Percentiles rank a stretch among this genome's conserved stretches.
Evolutionary conservation across 2,329 filamentous ascomycete species (phyloP).

Genomic region (Diaporthe sp.): DNA sequence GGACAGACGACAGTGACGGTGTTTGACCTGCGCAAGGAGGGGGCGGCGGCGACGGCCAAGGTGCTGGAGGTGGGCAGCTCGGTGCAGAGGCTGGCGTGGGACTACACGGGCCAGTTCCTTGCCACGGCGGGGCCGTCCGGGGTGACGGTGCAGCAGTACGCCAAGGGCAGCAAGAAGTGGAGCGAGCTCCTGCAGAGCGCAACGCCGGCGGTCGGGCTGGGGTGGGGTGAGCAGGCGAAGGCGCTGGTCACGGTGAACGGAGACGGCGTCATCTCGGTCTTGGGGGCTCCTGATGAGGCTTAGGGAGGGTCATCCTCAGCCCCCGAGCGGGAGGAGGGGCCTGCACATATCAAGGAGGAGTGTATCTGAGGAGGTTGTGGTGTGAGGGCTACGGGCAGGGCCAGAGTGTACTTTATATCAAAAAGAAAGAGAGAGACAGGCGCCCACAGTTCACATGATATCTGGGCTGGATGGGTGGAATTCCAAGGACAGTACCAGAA

Average conservation of each 20-base stretch:
- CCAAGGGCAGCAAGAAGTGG: conserved; percentile 90
- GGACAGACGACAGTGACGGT: conserved; percentile 84
- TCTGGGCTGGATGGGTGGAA: background rate
- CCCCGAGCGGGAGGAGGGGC: background rate
- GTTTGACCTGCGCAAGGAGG: conserved; percentile 93
- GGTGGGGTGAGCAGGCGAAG: conserved; percentile 83
- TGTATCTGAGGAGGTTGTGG: background rate
- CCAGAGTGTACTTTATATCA: background rate
- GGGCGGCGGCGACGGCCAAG: conserved; percentile 84
- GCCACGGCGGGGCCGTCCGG: conserved; percentile 85
- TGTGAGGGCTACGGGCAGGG: background rate
- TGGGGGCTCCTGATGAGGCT: conserved; percentile 66
- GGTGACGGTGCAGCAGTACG: conserved; percentile 89
- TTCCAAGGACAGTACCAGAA: background rate
- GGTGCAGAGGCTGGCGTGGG: conserved; percentile 86
- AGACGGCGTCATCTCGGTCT: conserved; percentile 81
- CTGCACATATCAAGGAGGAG: background rate
- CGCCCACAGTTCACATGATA: background rate
- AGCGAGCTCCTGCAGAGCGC: conserved; percentile 85
- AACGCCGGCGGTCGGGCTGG: conserved; percentile 78
- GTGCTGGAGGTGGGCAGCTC: conserved; percentile 86
- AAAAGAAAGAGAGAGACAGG: background rate
- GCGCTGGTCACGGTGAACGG: conserved; percentile 81
- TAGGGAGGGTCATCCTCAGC: conserved; percentile 44
- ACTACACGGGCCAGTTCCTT: conserved; percentile 95